Conservation (phyloP, 1,284 basidiomycete genomes). For the Marasmius fiardii region DNA sequence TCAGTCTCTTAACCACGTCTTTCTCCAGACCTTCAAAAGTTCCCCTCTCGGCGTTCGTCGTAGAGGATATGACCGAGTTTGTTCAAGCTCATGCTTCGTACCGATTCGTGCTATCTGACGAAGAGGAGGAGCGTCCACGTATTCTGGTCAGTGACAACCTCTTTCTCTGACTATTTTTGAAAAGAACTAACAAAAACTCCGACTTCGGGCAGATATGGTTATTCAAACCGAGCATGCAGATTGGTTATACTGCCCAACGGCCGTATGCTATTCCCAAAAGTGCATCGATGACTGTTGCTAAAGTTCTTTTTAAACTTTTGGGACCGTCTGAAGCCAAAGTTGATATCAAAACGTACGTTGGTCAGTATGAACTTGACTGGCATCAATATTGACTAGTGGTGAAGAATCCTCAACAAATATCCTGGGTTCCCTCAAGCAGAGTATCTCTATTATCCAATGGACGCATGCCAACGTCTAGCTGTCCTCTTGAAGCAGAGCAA, state of each 20-base stretch:
- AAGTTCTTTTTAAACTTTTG: conserved; percentile 73
- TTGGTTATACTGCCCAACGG: conserved; percentile 63
- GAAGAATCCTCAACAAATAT: conserved; percentile 58
- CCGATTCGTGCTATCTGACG: conserved; percentile 82
- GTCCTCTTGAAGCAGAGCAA: conserved; percentile 71
- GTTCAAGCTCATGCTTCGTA: conserved; percentile 88
- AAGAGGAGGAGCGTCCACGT: conserved; percentile 73
- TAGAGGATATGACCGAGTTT: conserved; percentile 85
- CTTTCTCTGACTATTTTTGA: not conserved
- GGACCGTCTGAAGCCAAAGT: conserved; percentile 46
- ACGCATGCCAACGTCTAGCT: conserved; percentile 66
- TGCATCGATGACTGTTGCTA: conserved; percentile 63
- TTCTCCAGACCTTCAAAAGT: conserved; percentile 51
- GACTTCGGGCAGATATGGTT: conserved; percentile 67
- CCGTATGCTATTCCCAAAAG: conserved; percentile 58
- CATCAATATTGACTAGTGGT: conserved; percentile 6
- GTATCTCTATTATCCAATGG: conserved; percentile 72
- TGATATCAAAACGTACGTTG: conserved; percentile 56
- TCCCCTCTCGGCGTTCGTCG: conserved; percentile 79
- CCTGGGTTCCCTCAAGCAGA: conserved; percentile 84
- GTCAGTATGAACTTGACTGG: not conserved
- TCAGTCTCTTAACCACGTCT: conserved; percentile 8
- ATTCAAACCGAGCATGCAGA: conserved; percentile 81
- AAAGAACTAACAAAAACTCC: conserved; percentile 1
- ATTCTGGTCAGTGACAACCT: conserved; percentile 57